Conservation (phyloP, 2,329 filamentous ascomycete genomes). For the Coniochaeta sp. region DNA sequence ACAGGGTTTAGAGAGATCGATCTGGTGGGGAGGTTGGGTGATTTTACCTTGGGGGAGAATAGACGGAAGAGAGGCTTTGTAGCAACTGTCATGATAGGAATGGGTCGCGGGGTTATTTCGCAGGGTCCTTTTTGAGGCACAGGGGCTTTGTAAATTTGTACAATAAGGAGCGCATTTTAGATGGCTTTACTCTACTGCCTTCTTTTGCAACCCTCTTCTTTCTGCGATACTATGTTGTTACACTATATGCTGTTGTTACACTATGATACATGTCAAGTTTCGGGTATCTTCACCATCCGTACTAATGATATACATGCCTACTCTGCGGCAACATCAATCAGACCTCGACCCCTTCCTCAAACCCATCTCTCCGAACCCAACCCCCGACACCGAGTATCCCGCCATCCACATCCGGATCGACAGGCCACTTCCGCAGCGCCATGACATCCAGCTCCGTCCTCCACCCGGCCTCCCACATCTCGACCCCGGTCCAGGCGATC, state of each 20-base stretch:
- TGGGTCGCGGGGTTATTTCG: background rate
- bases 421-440: conserved; percentile 63
- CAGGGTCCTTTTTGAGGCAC: background rate
- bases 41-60: background rate
- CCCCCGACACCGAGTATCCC: conserved; percentile 58
- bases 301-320: background rate
- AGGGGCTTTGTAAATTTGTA: background rate
- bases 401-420: conserved; percentile 54
- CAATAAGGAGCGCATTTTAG: background rate
- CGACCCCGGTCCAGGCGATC: conserved; percentile 89
- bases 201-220: background rate
- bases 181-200: background rate
- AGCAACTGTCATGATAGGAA: conserved; percentile 1
- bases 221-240: background rate
- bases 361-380: conserved; percentile 26
- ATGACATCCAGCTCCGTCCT: conserved; percentile 51
- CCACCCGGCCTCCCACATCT: conserved; percentile 83
- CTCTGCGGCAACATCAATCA: too few species aligned
- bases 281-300: background rate
- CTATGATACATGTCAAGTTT: background rate
- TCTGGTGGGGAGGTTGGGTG: background rate
- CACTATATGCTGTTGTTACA: background rate
- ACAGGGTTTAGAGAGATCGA: conserved; percentile 15
- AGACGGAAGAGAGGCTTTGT: background rate
- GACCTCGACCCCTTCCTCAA: background rate